A percentile compares a stretch with the other conserved stretches of the same genome.
Conservation (phyloP, 164 flowering plant species). For the Kalanchoe fedtschenkoi region DNA sequence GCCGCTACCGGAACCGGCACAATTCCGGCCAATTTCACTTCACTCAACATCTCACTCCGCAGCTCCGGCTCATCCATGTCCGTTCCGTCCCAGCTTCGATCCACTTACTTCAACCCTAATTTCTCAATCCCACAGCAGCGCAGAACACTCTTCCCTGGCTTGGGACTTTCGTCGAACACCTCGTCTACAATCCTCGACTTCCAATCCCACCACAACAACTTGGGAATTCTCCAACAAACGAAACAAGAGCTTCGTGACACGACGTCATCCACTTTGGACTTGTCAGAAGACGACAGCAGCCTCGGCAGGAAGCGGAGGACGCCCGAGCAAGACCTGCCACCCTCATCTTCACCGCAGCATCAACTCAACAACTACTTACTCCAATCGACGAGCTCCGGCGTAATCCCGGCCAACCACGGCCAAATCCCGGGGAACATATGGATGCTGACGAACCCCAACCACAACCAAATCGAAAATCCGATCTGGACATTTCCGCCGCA, state of each 20-base stretch:
- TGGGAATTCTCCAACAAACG: neutral
- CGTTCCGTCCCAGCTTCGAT: neutral
- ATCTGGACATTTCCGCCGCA: conserved; percentile 42
- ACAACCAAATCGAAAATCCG: conserved; percentile 9
- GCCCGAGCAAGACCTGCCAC: neutral
- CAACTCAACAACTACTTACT: neutral
- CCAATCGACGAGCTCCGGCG: neutral
- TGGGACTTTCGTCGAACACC: conserved; percentile 3
- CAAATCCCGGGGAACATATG: conserved; percentile 24
- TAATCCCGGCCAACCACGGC: conserved; percentile 13
- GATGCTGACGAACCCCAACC: conserved; percentile 19
- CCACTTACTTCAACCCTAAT: conserved; percentile 1
- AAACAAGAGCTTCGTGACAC: neutral
- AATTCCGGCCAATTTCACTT: neutral
- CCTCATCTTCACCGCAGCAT: neutral
- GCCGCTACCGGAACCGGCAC: neutral
- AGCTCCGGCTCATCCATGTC: conserved; percentile 3
- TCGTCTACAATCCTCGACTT: neutral
- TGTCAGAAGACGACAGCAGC: neutral
- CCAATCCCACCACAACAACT: neutral
- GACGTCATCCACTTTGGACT: neutral
- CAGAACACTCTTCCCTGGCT: neutral
- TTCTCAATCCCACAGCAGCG: neutral
- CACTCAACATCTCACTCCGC: neutral
- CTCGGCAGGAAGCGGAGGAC: neutral